Evolutionary conservation across 108 stramenopile genomes (phyloP), one percentile per base, ranked within the genome.

Genomic region (Epipyxis sp.): DNA sequence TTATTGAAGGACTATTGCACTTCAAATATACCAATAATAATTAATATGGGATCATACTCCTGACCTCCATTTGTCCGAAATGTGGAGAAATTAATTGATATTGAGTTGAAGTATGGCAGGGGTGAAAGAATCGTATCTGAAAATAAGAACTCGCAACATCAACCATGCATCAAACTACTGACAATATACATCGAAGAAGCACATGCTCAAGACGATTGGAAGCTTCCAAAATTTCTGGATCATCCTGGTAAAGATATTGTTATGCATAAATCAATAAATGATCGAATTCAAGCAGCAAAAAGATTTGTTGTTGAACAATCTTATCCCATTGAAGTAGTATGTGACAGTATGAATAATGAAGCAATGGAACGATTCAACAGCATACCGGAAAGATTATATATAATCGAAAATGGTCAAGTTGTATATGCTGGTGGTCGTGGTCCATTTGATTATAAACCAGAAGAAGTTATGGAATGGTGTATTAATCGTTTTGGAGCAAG

Each of bases 171-270:
- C 25, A 16, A 25, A 57, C 25, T 57, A 16, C 54, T 57, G 16
- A 20, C 54, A 57, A 57, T 57, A 20, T 57, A 57, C 54, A 57
- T 57, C 25, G 54, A 57, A 57, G 54, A 57, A 25, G 54, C 54
- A 57, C 54, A 57, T 57, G 54, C 54, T 25, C 16, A 25, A 57
- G 54, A 57, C 54, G 54, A 57, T 20, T 57, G 54, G 54, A 20
- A 25, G 54, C 54, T 57, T 57, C 54, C 54, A 57, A 25, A 57
- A 57, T 57, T 25, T 25, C 54, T 20, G 20, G 54, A 57, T 25
- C 20, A 25, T 57, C 20, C 20, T 25, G 25, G 25, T 20, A 16
- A 25, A 20, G 16, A 25, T 25, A 57, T 57, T 57, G 16, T 20
- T 25, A 57, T 16, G 20, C 54, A 57, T 25, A 16, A 57, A 25